phyloP scores from a whole-genome alignment of 176 grass and related monocot species.

The Triticum turgidum region DNA sequence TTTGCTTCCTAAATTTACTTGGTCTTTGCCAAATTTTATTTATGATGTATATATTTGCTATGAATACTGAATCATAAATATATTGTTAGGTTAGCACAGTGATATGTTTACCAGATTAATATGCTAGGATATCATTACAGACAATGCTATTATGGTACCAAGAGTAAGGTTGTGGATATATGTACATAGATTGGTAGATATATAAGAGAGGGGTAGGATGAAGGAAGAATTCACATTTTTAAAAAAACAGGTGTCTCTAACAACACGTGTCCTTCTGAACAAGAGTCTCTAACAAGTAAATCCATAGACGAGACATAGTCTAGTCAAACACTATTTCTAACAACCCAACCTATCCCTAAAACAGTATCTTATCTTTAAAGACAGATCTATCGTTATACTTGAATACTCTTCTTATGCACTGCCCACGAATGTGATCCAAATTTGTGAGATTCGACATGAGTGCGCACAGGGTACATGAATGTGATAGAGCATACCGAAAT shows the following conservation, averaged over 20 bases:
- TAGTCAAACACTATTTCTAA: too few relatives aligned
- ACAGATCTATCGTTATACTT: too few relatives aligned
- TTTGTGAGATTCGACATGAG: too few relatives aligned
- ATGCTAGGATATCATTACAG: not conserved
- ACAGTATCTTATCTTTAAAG: too few relatives aligned
- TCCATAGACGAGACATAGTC: too few relatives aligned
- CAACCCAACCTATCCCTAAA: too few relatives aligned
- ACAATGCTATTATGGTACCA: not conserved
- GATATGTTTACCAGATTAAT: not conserved
- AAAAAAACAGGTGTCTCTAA: too few relatives aligned
- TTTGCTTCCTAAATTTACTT: conserved; percentile 7
- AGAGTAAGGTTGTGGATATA: not conserved
- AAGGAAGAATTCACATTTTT: not conserved
- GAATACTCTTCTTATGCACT: too few relatives aligned
- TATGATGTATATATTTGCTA: not conserved
- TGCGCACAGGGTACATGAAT: too few relatives aligned
- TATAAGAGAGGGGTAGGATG: not conserved
- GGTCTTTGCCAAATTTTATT: not conserved
- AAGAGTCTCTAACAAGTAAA: not conserved
- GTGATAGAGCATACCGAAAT: too few relatives aligned
- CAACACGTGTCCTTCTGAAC: not conserved
- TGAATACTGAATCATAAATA: not conserved
- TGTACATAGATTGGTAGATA: not conserved
- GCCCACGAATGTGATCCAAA: too few relatives aligned
- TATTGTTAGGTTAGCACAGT: not conserved